phyloP scores from a whole-genome alignment of 2,329 filamentous ascomycete species.

The Blastomyces silverae region DNA sequence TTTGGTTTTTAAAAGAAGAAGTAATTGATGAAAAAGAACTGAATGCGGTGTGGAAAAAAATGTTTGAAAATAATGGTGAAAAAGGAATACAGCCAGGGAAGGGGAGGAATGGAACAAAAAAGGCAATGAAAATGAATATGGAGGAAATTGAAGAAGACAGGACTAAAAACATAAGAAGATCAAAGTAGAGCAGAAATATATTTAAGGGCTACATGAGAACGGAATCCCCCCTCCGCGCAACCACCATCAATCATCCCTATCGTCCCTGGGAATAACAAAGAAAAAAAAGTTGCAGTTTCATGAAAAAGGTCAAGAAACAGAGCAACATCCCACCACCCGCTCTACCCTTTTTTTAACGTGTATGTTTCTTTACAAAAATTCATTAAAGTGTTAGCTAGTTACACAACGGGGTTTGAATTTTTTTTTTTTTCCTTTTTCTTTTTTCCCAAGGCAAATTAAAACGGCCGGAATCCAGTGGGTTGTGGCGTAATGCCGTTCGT shows the following conservation, averaged over 20 bases:
- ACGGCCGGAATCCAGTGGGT: conserved; percentile 65
- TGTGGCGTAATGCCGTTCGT: conserved; percentile 86
- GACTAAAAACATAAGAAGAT: not conserved
- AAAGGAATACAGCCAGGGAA: conserved; percentile 13
- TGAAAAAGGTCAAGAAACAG: not conserved
- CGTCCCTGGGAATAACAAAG: not conserved
- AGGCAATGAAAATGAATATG: not conserved
- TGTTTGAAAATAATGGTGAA: not conserved
- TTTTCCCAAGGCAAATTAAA: conserved; percentile 33
- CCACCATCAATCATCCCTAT: not conserved
- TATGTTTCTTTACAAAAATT: conserved; percentile 3
- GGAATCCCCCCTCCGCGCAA: not conserved
- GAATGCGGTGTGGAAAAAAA: not conserved
- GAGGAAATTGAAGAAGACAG: not conserved
- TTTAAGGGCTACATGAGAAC: not conserved
- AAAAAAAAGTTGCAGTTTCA: not conserved
- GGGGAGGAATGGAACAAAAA: not conserved
- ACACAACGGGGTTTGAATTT: not conserved
- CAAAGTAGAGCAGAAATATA: no score
- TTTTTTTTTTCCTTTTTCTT: not conserved
- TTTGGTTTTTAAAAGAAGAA: not conserved
- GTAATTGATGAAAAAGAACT: not conserved
- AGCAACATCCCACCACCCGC: not conserved
- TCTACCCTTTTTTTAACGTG: not conserved
- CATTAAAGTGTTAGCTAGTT: not conserved